Evolutionary conservation across 2,329 filamentous ascomycete genomes (phyloP).

Genomic region (Lasiodiplodia sp.): DNA sequence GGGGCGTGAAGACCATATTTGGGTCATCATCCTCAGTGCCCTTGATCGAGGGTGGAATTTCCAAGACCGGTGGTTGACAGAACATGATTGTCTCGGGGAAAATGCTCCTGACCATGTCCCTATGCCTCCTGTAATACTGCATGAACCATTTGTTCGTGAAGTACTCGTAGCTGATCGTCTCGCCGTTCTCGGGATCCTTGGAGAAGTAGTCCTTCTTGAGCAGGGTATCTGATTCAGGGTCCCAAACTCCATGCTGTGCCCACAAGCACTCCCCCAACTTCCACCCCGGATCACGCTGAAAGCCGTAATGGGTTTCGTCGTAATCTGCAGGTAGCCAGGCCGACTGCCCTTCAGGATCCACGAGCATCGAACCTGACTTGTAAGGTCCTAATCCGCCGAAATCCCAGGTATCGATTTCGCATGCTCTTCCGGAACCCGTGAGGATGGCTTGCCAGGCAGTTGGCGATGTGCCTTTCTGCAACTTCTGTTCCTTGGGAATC

Average conservation of each 20-base stretch:
- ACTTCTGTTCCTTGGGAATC: slow-evolving; percentile 84
- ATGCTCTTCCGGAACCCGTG: slow-evolving; percentile 87
- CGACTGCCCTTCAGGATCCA: slow-evolving; percentile 85
- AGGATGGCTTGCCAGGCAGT: slow-evolving; percentile 94
- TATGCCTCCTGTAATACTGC: slow-evolving; percentile 80
- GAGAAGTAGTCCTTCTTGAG: slow-evolving; percentile 88
- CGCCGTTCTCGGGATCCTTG: slow-evolving; percentile 76
- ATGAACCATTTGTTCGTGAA: slow-evolving; percentile 95
- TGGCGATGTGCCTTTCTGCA: slow-evolving; percentile 91
- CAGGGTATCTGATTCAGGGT: slow-evolving; percentile 77
- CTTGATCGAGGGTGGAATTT: slow-evolving; percentile 88
- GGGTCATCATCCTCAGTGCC: slow-evolving; percentile 87
- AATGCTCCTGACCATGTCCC: slow-evolving; percentile 74
- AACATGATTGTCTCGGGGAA: slow-evolving; percentile 87
- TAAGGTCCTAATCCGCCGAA: slow-evolving; percentile 93
- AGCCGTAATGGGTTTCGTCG: slow-evolving; percentile 88
- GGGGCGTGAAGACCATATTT: slow-evolving; percentile 89
- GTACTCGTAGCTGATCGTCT: slow-evolving; percentile 77
- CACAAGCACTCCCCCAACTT: slow-evolving; percentile 93
- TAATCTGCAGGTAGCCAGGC: slow-evolving; percentile 86
- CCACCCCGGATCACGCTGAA: slow-evolving; percentile 87
- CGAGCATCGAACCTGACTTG: slow-evolving; percentile 80
- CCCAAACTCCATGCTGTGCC: slow-evolving; percentile 97
- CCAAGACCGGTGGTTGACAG: slow-evolving; percentile 89
- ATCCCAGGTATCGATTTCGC: slow-evolving; percentile 90